These are phyloP conservation scores for Linum lewisii DNA, from an alignment of 345 rosid species.

Conservation along the genomic window DNA sequence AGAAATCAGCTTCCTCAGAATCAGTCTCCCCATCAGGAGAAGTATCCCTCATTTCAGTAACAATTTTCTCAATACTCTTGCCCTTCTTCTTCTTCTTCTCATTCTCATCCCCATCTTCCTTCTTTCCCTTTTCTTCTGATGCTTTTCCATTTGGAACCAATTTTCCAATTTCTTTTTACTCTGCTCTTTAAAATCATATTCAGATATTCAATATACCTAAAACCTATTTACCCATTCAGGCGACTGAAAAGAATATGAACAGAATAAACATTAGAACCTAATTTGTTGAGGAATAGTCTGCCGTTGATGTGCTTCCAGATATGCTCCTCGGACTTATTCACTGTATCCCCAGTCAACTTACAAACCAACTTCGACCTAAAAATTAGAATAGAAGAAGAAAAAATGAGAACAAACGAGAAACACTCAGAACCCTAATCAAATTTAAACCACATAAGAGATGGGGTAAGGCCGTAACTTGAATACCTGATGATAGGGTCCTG, in stretches of 20 bases:
- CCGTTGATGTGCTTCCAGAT: constrained; percentile 91
- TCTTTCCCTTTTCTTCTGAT: constrained; percentile 19
- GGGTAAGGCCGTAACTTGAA: neutral
- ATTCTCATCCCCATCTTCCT: constrained; percentile 15
- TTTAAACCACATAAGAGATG: neutral
- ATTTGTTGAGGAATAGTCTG: constrained; percentile 64
- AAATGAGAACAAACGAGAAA: constrained; percentile 9
- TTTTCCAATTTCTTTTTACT: constrained; percentile 48
- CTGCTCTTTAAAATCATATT: constrained; percentile 25
- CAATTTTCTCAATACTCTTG: constrained; percentile 27
- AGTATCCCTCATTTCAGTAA: constrained; percentile 34
- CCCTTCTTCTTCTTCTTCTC: constrained; percentile 22
- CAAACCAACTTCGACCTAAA: constrained; percentile 72
- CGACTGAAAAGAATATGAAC: neutral
- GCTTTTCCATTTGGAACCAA: constrained; percentile 16
- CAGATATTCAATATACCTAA: neutral
- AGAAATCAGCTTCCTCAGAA: constrained; percentile 55
- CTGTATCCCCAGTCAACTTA: constrained; percentile 75
- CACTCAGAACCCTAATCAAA: constrained; percentile 9
- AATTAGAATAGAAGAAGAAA: no score
- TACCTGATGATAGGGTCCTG: constrained; percentile 67
- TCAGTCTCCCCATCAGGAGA: constrained; percentile 36
- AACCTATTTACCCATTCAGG: neutral
- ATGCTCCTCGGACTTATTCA: constrained; percentile 84
- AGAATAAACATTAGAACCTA: constrained; percentile 38